Evolutionary conservation across 2,329 filamentous ascomycete species (phyloP).

Genomic region (Botrytis byssoidea): DNA sequence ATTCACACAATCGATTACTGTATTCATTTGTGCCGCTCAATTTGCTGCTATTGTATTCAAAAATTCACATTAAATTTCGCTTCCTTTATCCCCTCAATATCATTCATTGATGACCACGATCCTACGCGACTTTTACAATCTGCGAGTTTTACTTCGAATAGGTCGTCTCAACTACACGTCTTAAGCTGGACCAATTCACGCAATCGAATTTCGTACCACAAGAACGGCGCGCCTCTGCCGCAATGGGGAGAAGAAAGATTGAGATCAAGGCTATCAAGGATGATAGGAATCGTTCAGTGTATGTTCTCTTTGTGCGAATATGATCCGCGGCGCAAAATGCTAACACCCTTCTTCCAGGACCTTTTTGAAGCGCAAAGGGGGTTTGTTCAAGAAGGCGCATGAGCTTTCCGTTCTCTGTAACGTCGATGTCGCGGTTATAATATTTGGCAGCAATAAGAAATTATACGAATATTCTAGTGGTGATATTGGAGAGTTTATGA

Average conservation of each 20-base stretch:
- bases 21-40: background rate
- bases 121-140: constrained; percentile 9
- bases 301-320: constrained; percentile 40
- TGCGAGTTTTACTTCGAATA: background rate
- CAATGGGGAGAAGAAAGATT: constrained; percentile 97
- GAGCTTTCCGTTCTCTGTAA: constrained; percentile 97
- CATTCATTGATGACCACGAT: constrained; percentile 18
- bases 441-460: constrained; percentile 99
- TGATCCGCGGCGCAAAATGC: constrained; percentile 8
- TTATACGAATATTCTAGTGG: constrained; percentile 95
- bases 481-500: constrained; percentile 88
- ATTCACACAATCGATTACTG: constrained; percentile 8
- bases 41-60: constrained; percentile 1
- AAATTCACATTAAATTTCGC: background rate
- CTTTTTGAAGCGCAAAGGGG: constrained; percentile 97
- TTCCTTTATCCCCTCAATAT: constrained; percentile 8
- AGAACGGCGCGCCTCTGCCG: constrained; percentile 39
- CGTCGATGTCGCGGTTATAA: constrained; percentile 97
- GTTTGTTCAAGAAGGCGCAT: constrained; percentile 98
- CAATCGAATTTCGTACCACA: constrained; percentile 32
- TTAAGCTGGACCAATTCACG: constrained; percentile 37
- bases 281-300: constrained; percentile 97
- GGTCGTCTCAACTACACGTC: background rate
- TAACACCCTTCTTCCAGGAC: constrained; percentile 57
- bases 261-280: constrained; percentile 99